Evolutionary conservation across 805 yeast species (phyloP).

Genomic region (Naumovozyma baii): DNA sequence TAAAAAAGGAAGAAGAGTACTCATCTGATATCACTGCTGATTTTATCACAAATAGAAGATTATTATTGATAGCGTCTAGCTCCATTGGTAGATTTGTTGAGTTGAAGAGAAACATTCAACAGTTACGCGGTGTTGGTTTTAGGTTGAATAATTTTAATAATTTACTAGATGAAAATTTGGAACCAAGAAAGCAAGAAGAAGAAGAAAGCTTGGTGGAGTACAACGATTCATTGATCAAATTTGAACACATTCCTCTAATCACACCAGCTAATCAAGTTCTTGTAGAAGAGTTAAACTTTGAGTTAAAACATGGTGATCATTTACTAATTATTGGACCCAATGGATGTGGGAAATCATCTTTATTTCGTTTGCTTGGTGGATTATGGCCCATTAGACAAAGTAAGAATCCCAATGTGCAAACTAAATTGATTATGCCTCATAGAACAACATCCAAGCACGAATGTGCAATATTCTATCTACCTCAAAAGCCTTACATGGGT

Average conservation of each 20-base stretch:
- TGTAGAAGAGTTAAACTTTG: constrained; percentile 55
- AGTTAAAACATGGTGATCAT: constrained; percentile 73
- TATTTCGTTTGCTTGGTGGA: constrained; percentile 85
- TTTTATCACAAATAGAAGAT: constrained; percentile 79
- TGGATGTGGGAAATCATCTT: constrained; percentile 91
- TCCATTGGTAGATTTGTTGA: constrained; percentile 81
- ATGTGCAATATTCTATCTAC: constrained; percentile 63
- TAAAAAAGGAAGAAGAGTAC: neutral
- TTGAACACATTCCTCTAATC: constrained; percentile 65
- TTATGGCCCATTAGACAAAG: constrained; percentile 73
- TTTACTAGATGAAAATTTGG: constrained; percentile 38
- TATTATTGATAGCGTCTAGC: constrained; percentile 74
- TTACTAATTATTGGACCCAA: constrained; percentile 88
- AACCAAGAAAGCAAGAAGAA: constrained; percentile 3
- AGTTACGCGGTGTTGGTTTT: constrained; percentile 70
- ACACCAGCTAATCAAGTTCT: constrained; percentile 78
- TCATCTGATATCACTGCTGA: constrained; percentile 52
- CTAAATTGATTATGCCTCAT: constrained; percentile 29
- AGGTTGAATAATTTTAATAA: constrained; percentile 64
- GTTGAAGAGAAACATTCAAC: constrained; percentile 75
- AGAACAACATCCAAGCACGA: constrained; percentile 25
- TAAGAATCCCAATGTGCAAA: constrained; percentile 46
- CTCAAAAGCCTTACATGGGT: constrained; percentile 84
- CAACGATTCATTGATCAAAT: constrained; percentile 54
- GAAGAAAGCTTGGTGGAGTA: constrained; percentile 28